These are phyloP conservation scores for Lizonia empirigonia DNA, from an alignment of 2,329 filamentous ascomycete species.

Conservation along the genomic window DNA sequence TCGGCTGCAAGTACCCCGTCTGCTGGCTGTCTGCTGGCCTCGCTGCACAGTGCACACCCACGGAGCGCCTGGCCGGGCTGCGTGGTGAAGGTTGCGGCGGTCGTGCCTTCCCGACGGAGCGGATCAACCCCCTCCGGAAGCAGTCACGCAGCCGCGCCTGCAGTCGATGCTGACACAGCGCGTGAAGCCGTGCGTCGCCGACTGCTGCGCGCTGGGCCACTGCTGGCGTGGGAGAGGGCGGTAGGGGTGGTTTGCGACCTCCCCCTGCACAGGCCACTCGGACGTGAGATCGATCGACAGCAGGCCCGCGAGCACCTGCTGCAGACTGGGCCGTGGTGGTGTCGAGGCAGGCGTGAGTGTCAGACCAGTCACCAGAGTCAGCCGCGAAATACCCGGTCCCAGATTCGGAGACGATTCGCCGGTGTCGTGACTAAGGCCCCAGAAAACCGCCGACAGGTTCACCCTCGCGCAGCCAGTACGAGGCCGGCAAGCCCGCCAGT, in stretches of 20 bases:
- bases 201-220: too few species aligned
- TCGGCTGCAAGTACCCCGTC: constrained; percentile 32
- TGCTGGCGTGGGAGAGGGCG: constrained; percentile 13
- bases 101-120: constrained; percentile 22
- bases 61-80: not conserved
- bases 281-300: constrained; percentile 39
- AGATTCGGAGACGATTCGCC: constrained; percentile 10
- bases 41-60: too few species aligned
- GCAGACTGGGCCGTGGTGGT: constrained; percentile 25
- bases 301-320: constrained; percentile 32
- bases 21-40: constrained; percentile 4
- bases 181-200: constrained; percentile 13
- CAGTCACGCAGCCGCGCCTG: constrained; percentile 19
- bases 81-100: constrained; percentile 1
- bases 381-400: constrained; percentile 10
- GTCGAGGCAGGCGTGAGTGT: constrained; percentile 15
- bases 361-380: constrained; percentile 17
- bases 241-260: constrained; percentile 26
- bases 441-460: constrained; percentile 14
- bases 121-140: constrained; percentile 28
- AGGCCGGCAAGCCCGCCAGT: too few species aligned
- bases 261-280: constrained; percentile 21
- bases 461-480: not conserved
- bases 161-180: constrained; percentile 16
- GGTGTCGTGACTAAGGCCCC: not conserved